phyloP scores from a whole-genome alignment of 176 grass and related monocot genomes.

The Musa beccarii region DNA sequence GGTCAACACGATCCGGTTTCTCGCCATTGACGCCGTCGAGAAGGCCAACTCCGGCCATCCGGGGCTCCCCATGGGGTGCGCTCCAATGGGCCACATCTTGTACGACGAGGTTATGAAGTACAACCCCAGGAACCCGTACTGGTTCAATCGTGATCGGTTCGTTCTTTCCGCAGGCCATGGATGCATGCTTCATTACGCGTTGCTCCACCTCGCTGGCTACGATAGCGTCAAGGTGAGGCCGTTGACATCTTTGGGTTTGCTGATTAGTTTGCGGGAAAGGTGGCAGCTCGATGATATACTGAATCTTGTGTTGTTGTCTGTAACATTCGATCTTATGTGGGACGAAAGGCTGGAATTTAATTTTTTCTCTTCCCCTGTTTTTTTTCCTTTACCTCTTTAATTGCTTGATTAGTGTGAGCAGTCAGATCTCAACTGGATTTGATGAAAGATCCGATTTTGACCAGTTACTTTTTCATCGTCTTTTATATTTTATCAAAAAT shows the following conservation, averaged over 20 bases:
- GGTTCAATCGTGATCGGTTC: no score
- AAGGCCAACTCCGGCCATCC: constrained; percentile 90
- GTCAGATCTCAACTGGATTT: not conserved
- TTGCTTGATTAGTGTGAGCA: not conserved
- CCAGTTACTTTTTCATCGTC: constrained; percentile 13
- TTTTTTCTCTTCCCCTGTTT: not conserved
- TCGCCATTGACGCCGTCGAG: constrained; percentile 91
- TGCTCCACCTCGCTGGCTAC: constrained; percentile 98
- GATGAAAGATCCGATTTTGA: constrained; percentile 32
- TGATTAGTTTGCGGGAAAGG: constrained; percentile 15
- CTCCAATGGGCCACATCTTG: constrained; percentile 46
- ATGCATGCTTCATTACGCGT: constrained; percentile 96
- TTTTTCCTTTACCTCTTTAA: not conserved
- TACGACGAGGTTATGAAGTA: no score
- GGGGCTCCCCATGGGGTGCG: constrained; percentile 90
- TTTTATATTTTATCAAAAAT: not conserved
- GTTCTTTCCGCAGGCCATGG: constrained; percentile 41
- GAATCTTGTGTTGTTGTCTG: not conserved
- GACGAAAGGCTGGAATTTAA: not conserved
- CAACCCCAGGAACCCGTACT: no score
- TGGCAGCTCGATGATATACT: constrained; percentile 13
- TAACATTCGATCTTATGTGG: constrained; percentile 28
- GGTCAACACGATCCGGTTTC: constrained; percentile 95
- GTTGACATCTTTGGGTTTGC: not conserved
- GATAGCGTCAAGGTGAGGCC: constrained; percentile 69